Percentiles rank a stretch among this genome's conserved stretches.
Conservation (phyloP, 139 green algal genomes). For the Diplosphaera chodatii region DNA sequence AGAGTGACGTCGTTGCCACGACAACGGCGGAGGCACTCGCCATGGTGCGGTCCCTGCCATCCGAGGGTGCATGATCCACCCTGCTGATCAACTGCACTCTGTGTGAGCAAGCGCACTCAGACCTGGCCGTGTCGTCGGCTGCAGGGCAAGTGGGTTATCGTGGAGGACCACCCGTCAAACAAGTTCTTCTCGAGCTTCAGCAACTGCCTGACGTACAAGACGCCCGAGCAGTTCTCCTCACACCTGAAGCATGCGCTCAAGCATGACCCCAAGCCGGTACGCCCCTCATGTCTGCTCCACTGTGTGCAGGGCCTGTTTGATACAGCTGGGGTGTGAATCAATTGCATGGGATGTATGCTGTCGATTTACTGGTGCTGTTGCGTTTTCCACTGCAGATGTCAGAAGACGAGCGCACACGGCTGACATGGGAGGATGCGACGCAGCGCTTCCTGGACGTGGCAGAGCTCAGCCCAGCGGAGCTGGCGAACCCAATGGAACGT, state of each 20-base stretch:
- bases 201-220: slow-evolving; percentile 70
- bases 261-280: slow-evolving; percentile 55
- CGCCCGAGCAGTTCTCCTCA: slow-evolving; percentile 79
- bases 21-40: slow-evolving; percentile 96
- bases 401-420: slow-evolving; percentile 55
- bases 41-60: slow-evolving; percentile 55
- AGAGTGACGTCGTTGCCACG: slow-evolving; percentile 93
- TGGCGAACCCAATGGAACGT: slow-evolving; percentile 15
- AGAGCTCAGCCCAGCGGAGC: slow-evolving; percentile 52
- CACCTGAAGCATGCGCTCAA: slow-evolving; percentile 66
- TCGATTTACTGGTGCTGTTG: too few relatives aligned
- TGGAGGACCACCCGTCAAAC: slow-evolving; percentile 92
- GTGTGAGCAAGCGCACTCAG: too few relatives aligned
- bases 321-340: too few relatives aligned
- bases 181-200: slow-evolving; percentile 89
- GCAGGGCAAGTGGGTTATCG: slow-evolving; percentile 92
- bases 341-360: too few relatives aligned
- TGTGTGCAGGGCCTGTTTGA: too few relatives aligned
- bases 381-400: slow-evolving; percentile 34
- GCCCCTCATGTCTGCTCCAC: too few relatives aligned
- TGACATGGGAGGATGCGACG: slow-evolving; percentile 95
- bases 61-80: too few relatives aligned
- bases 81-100: too few relatives aligned
- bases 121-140: neutral
- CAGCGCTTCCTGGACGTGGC: slow-evolving; percentile 86